These are phyloP conservation scores for Penicillium parvum DNA, from an alignment of 495 filamentous ascomycete species.

Conservation along the genomic window DNA sequence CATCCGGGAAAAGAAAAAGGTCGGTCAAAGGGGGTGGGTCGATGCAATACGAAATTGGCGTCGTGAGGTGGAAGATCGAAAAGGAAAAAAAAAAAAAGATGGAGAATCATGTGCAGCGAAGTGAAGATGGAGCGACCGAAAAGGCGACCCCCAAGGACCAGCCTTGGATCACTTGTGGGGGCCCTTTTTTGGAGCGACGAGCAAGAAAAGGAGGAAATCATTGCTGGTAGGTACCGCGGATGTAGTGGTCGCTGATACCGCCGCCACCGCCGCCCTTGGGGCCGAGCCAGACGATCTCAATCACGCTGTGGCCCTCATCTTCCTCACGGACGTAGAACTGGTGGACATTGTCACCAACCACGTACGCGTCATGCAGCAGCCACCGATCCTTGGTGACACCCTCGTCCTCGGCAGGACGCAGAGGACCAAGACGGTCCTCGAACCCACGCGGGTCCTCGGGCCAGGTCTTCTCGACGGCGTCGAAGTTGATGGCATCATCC, in stretches of 20 bases:
- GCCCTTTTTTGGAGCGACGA: not conserved
- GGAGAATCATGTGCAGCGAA: conserved; percentile 42
- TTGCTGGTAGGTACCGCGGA: conserved; percentile 28
- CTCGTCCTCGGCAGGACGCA: conserved; percentile 42
- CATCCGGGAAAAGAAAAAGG: conserved; percentile 19
- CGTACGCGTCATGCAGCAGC: conserved; percentile 38
- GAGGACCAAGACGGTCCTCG: conserved; percentile 49
- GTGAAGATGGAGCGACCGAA: conserved; percentile 14
- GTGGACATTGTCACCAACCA: conserved; percentile 46
- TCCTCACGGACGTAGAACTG: conserved; percentile 47
- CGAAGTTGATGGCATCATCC: conserved; percentile 49
- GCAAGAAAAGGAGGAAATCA: conserved; percentile 6
- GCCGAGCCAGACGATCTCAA: conserved; percentile 49
- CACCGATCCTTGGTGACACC: conserved; percentile 46
- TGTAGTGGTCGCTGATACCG: conserved; percentile 30
- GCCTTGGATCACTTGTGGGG: conserved; percentile 18
- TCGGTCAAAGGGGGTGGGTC: conserved; percentile 3
- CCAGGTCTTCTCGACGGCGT: conserved; percentile 59
- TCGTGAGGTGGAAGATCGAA: conserved; percentile 14
- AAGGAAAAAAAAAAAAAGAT: conserved; percentile 13
- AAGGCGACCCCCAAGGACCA: conserved; percentile 19
- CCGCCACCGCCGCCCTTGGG: conserved; percentile 42
- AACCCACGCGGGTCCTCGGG: conserved; percentile 46
- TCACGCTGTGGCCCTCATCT: conserved; percentile 43
- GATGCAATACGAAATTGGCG: conserved; percentile 22